Conservation (phyloP, 129 eudicot genomes). For the Lactuca saligna region DNA sequence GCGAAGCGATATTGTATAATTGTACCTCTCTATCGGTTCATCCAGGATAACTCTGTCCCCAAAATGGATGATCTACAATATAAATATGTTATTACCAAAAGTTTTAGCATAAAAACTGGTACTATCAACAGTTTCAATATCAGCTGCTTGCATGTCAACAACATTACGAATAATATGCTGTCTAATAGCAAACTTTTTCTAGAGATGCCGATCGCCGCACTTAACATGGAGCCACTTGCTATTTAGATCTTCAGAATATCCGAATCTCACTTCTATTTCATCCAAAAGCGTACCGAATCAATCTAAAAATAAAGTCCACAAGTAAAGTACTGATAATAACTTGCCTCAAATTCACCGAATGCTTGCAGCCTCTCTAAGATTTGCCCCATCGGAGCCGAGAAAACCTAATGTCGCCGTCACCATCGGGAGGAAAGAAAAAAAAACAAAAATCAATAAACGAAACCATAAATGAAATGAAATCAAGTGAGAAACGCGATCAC, state of each 20-base stretch:
- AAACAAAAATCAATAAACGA: slow-evolving; percentile 1
- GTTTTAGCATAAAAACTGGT: slow-evolving; percentile 15
- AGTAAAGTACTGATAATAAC: not conserved
- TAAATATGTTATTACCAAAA: not conserved
- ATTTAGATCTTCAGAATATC: slow-evolving; percentile 29
- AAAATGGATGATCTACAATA: slow-evolving; percentile 61
- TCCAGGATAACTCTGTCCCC: slow-evolving; percentile 93
- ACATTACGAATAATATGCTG: slow-evolving; percentile 8
- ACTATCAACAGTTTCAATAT: slow-evolving; percentile 10
- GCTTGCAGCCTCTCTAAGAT: slow-evolving; percentile 82
- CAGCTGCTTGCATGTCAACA: slow-evolving; percentile 17
- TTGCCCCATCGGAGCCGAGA: slow-evolving; percentile 89
- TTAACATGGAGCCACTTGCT: slow-evolving; percentile 26
- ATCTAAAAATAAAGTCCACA: slow-evolving; percentile 12
- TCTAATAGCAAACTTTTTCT: slow-evolving; percentile 24
- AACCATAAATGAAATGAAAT: slow-evolving; percentile 8
- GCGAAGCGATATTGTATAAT: not conserved
- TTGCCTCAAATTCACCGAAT: slow-evolving; percentile 93
- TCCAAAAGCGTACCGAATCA: slow-evolving; percentile 33
- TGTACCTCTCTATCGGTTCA: slow-evolving; percentile 93
- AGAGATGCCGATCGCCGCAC: slow-evolving; percentile 20
- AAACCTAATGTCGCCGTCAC: slow-evolving; percentile 49
- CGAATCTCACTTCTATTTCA: slow-evolving; percentile 27
- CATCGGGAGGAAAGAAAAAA: slow-evolving; percentile 15
- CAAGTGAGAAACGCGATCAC: slow-evolving; percentile 13